A percentile compares a stretch with the other conserved stretches of the same genome.
Evolutionary conservation across 129 eudicot genomes (phyloP).

Genomic region (Flaveria linearis): DNA sequence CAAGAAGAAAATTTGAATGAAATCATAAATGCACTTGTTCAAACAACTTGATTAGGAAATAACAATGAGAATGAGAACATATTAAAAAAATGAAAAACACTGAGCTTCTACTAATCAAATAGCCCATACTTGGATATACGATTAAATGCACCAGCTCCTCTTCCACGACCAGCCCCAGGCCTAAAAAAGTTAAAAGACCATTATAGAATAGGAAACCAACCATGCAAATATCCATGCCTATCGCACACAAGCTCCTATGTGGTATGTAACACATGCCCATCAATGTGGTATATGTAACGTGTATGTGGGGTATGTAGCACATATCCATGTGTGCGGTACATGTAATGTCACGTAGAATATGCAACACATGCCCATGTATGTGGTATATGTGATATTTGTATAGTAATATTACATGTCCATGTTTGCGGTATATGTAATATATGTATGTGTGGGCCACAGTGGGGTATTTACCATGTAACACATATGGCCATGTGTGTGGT

Average conservation of each 20-base stretch:
- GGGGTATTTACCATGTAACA: too few species aligned
- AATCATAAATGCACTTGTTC: neutral
- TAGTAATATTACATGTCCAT: neutral
- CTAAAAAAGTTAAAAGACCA: conserved; percentile 38
- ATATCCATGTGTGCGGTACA: neutral
- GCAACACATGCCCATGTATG: neutral
- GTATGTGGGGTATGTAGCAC: neutral
- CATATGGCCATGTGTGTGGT: too few species aligned
- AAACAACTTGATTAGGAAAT: neutral
- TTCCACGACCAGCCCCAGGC: conserved; percentile 55
- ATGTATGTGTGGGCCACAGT: too few species aligned
- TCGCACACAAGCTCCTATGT: neutral
- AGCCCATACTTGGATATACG: conserved; percentile 53
- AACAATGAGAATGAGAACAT: too few species aligned
- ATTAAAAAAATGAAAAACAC: too few species aligned
- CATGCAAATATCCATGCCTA: neutral
- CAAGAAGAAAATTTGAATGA: neutral
- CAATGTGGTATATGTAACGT: neutral
- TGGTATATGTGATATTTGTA: neutral
- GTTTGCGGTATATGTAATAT: too few species aligned
- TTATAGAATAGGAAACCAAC: neutral
- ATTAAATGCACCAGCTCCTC: conserved; percentile 46
- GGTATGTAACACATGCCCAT: neutral
- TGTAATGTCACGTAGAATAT: neutral
- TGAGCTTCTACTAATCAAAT: neutral